Base-by-base conservation (phyloP, 495 filamentous ascomycete genomes). In the Sporormia fimetaria region DNA sequence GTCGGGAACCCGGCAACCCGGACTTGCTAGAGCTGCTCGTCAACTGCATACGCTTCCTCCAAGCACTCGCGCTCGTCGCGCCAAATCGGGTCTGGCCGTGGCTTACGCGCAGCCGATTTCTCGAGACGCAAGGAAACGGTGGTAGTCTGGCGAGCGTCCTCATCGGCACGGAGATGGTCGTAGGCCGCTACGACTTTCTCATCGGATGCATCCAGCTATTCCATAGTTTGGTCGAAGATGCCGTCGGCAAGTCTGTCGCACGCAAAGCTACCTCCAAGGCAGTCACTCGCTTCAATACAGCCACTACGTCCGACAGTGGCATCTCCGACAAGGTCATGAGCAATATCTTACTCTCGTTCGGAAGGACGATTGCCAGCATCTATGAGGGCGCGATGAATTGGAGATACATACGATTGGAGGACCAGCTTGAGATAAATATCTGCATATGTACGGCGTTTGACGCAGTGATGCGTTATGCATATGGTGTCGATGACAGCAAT, bases 61-160 rank as follows among this genome's bases (percentile, higher is more conserved):
- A 78, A 42, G 75, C 74, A 14, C 61, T 90, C 7, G 56, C 85
- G 3, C 63, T 68, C 4, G 62, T 92, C n/a, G 65, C 79, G 18
- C 87, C 88, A 3, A 77, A 75, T 30, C 66, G 87, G 42, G 76
- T 94, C 2, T 98, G 88, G 88, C 81, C 86, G 3, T 84, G 87
- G 54, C 73, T 98, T 54, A 71, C 80, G 4, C 70, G 83, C 34
- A 92, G 81, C 57, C 69, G 69, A 28, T 68, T 98, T 17, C 68
- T 95, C 32, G 80, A 78, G 24, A 68, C 71, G 20, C 74, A 81
- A 54, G 74, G 80, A 2, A 74, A 75, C 47, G 80, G 80, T 9
- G 81, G 86, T 9, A 70, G 77, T 32, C 69, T 96, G 43, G 68
- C 76, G 17, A 72, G 72, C 21, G 75, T 95, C 47, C 67, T 92